These are phyloP conservation scores for Xerocomus cyaneibrunnescens DNA, from an alignment of 1,284 basidiomycete genomes.

Conservation along the genomic window DNA sequence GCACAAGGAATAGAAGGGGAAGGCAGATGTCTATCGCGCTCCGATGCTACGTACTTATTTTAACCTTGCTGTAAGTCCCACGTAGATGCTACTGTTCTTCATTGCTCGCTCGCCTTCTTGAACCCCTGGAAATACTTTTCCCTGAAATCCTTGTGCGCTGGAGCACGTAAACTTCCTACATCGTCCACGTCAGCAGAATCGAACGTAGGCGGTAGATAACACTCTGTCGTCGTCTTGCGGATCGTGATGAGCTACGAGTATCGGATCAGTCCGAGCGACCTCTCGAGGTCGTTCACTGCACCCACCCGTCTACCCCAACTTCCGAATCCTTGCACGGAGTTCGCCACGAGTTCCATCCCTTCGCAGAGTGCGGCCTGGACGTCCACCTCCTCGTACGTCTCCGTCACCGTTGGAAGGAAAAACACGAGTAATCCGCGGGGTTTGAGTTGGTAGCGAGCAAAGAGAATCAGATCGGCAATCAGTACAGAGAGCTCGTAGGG, in stretches of 20 bases:
- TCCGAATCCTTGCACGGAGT: slow-evolving; percentile 93
- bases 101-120: slow-evolving; percentile 39
- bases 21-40: too few species aligned
- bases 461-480: slow-evolving; percentile 77
- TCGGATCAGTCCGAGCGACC: slow-evolving; percentile 2
- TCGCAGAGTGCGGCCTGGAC: slow-evolving; percentile 71
- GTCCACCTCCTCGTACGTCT: slow-evolving; percentile 87
- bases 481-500: slow-evolving; percentile 93
- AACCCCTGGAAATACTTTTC: slow-evolving; percentile 83
- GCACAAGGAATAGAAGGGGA: too few species aligned
- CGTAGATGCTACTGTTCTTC: background rate
- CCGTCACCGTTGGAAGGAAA: slow-evolving; percentile 91
- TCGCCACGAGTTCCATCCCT: slow-evolving; percentile 86
- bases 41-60: too few species aligned
- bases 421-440: slow-evolving; percentile 91
- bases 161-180: slow-evolving; percentile 43
- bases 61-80: background rate
- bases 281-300: slow-evolving; percentile 14
- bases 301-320: slow-evolving; percentile 91
- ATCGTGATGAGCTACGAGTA: slow-evolving; percentile 80
- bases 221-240: slow-evolving; percentile 59
- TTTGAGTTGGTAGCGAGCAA: slow-evolving; percentile 83
- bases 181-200: slow-evolving; percentile 23
- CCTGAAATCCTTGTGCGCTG: slow-evolving; percentile 77
- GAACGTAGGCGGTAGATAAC: slow-evolving; percentile 55